Percentiles rank a stretch among this genome's conserved stretches.
These are phyloP conservation scores for Orbilia ellipsospora DNA, from an alignment of 2,329 filamentous ascomycete species.

Conservation along the genomic window DNA sequence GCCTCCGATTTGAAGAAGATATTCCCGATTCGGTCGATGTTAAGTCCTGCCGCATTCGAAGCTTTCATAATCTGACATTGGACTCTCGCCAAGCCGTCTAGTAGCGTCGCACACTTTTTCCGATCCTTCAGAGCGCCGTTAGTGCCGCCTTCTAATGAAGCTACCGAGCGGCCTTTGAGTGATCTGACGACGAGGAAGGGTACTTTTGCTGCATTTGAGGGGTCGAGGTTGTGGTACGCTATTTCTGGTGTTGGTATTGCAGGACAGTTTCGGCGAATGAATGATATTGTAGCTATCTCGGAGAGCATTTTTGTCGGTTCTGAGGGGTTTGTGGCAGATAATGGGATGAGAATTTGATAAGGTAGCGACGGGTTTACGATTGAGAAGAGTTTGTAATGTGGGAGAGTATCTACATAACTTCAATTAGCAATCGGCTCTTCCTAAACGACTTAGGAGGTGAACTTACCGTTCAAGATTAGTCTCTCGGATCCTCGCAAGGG, in stretches of 20 bases:
- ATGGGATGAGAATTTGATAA: slow-evolving; percentile 44
- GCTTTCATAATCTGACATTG: slow-evolving; percentile 47
- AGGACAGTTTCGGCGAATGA: slow-evolving; percentile 37
- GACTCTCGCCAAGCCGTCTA: slow-evolving; percentile 35
- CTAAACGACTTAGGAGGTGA: background rate
- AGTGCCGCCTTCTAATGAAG: slow-evolving; percentile 33
- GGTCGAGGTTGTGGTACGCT: slow-evolving; percentile 43
- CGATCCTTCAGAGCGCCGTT: slow-evolving; percentile 36
- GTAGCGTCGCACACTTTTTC: slow-evolving; percentile 26
- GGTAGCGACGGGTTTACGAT: slow-evolving; percentile 35
- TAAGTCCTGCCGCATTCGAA: slow-evolving; percentile 14
- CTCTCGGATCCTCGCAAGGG: slow-evolving; percentile 40
- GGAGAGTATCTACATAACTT: slow-evolving; percentile 9
- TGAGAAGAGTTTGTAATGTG: slow-evolving; percentile 41
- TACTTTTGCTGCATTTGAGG: slow-evolving; percentile 34
- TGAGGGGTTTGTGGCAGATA: slow-evolving; percentile 12
- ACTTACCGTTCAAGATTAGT: slow-evolving; percentile 29
- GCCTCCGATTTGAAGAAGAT: slow-evolving; percentile 46
- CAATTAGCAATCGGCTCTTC: slow-evolving; percentile 3
- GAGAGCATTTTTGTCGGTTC: slow-evolving; percentile 40
- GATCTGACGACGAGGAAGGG: slow-evolving; percentile 42
- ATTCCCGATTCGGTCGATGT: slow-evolving; percentile 43
- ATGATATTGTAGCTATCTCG: slow-evolving; percentile 47
- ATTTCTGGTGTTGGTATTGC: slow-evolving; percentile 44
- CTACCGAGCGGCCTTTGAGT: slow-evolving; percentile 25